Evolutionary conservation across 2,329 filamentous ascomycete genomes (phyloP).

Genomic region (Alternaria ethzedia): DNA sequence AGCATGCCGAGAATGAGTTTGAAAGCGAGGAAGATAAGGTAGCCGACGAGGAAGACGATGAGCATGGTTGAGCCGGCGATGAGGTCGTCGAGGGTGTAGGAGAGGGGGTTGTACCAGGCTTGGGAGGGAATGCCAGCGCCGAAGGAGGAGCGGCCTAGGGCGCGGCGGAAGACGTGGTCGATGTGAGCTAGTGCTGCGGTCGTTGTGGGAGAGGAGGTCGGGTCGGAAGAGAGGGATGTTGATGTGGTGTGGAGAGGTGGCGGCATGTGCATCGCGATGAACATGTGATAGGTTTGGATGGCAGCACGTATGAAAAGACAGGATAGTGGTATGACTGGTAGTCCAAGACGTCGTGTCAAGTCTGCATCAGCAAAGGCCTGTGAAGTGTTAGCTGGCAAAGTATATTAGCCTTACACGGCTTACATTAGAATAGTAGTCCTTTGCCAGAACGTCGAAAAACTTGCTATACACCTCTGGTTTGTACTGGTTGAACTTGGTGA

Average conservation of each 20-base stretch:
- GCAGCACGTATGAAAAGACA: slow-evolving; percentile 95
- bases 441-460: slow-evolving; percentile 91
- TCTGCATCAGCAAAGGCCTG: slow-evolving; percentile 90
- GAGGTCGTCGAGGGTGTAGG: slow-evolving; percentile 72
- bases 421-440: slow-evolving; percentile 96
- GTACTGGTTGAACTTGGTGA: slow-evolving; percentile 98
- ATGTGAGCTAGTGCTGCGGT: slow-evolving; percentile 80
- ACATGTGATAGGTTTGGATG: slow-evolving; percentile 98
- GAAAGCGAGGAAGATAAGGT: slow-evolving; percentile 78
- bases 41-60: slow-evolving; percentile 82
- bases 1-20: slow-evolving; percentile 90
- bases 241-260: slow-evolving; percentile 72
- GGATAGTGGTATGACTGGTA: slow-evolving; percentile 89
- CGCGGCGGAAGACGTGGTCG: slow-evolving; percentile 77
- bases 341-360: slow-evolving; percentile 83
- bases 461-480: slow-evolving; percentile 87
- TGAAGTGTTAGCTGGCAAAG: slow-evolving; percentile 9
- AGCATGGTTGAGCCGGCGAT: slow-evolving; percentile 83
- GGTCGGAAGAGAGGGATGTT: slow-evolving; percentile 69
- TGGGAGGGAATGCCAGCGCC: slow-evolving; percentile 41
- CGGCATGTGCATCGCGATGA: slow-evolving; percentile 84
- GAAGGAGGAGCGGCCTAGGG: slow-evolving; percentile 76
- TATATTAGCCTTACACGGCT: slow-evolving; percentile 44
- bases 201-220: slow-evolving; percentile 69
- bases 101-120: slow-evolving; percentile 33